These are phyloP conservation scores for Kwoniella botswanensis DNA, from an alignment of 768 basidiomycete genomes.

Conservation along the genomic window DNA sequence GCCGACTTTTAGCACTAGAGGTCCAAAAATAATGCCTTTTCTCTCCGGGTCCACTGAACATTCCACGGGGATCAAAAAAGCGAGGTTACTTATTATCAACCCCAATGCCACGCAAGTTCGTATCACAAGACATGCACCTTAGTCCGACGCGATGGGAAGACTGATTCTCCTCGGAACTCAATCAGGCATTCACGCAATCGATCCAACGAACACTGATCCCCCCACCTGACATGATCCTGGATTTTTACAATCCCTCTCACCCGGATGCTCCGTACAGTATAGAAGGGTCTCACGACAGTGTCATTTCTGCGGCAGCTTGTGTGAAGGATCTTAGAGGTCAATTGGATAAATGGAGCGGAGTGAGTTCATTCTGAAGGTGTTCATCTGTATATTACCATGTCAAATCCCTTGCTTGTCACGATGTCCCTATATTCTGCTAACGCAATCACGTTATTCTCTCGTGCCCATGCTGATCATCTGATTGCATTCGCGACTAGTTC, in stretches of 20 bases:
- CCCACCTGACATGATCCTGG: not conserved
- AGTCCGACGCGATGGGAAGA: not conserved
- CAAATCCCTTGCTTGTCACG: too few relatives aligned
- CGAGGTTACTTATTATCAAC: not conserved
- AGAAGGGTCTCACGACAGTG: constrained; percentile 35
- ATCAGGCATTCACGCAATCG: not conserved
- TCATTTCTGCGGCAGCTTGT: constrained; percentile 35
- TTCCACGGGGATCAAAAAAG: not conserved
- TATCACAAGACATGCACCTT: not conserved
- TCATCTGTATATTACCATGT: too few relatives aligned
- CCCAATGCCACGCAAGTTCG: not conserved
- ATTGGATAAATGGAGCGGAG: constrained; percentile 31
- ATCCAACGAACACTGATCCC: not conserved
- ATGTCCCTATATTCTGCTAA: too few relatives aligned
- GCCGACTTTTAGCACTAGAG: too few relatives aligned
- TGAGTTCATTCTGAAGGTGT: not conserved
- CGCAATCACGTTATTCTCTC: too few relatives aligned
- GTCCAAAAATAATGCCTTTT: not conserved
- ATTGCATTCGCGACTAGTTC: not conserved
- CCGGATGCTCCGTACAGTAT: constrained; percentile 18
- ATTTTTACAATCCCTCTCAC: not conserved
- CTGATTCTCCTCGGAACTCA: not conserved
- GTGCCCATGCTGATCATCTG: too few relatives aligned
- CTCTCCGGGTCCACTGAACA: not conserved
- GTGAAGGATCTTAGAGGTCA: constrained; percentile 27